phyloP scores from a whole-genome alignment of 257 asterid genomes.

The Mitragyna speciosa region DNA sequence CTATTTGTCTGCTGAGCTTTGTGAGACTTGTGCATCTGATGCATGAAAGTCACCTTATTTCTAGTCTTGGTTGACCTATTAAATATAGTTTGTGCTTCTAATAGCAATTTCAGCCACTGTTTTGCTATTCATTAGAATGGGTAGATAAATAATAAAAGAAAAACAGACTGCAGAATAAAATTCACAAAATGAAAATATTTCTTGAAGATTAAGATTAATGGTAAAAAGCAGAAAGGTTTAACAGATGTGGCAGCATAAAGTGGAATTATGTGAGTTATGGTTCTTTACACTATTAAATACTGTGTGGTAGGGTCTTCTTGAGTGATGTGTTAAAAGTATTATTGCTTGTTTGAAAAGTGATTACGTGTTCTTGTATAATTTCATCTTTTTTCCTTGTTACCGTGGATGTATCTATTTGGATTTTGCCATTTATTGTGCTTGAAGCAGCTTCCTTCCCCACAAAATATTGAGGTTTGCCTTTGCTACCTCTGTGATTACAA shows the following conservation, averaged over 20 bases:
- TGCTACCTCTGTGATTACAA: not conserved
- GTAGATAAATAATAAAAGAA: not conserved
- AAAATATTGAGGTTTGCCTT: not conserved
- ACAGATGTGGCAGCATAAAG: not conserved
- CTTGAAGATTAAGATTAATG: not conserved
- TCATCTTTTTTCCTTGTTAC: not conserved
- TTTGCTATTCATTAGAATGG: not conserved
- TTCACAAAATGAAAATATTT: not conserved
- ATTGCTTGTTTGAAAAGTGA: not conserved
- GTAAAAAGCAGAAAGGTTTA: not conserved
- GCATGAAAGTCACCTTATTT: not conserved
- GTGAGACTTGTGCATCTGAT: constrained; percentile 1
- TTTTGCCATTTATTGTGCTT: not conserved
- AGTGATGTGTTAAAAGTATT: not conserved
- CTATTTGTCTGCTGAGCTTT: not conserved
- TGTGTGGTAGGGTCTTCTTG: not conserved
- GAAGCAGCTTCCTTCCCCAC: not conserved
- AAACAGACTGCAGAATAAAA: not conserved
- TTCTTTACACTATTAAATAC: not conserved
- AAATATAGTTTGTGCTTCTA: not conserved
- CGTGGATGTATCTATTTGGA: not conserved
- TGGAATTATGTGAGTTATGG: not conserved
- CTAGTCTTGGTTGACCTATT: not conserved
- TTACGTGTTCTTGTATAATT: not conserved
- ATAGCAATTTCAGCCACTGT: not conserved